Base-by-base conservation (phyloP, 2,329 filamentous ascomycete genomes). In the Colletotrichum sp. region DNA sequence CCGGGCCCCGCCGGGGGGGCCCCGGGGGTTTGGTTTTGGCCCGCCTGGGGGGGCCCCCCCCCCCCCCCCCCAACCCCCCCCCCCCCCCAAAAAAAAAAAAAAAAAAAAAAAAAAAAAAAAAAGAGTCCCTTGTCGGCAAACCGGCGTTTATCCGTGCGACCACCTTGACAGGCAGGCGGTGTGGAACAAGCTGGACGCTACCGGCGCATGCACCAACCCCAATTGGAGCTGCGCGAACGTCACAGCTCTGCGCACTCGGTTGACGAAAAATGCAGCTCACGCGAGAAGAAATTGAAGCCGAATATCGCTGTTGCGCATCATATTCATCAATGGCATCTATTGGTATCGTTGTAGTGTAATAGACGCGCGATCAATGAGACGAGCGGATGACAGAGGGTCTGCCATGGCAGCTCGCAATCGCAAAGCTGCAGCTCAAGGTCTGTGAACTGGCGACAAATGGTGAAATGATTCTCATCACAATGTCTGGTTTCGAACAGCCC, bases 101-200 rank as follows among this genome's bases (percentile, higher is more conserved):
- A n/a, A n/a, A n/a, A n/a, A n/a, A n/a, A n/a, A n/a, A n/a, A n/a
- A n/a, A n/a, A 55, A 28, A 16, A 8, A 24, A 62, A 71, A 75
- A 77, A 78, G 76, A 21, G 43, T 52, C n/a, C 43, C n/a, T 43
- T 52, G 43, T 61, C 62, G 66, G 69, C 67, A 36, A 55, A 61
- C 48, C 56, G 32, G 58, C 36, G 61, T 65, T 77, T 78, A 70
- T 26, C 52, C 70, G 30, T 48, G 16, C 15, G 24, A 18, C 7
- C 7, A 16, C 36, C 36, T 3, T 5, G 21, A 36, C 15, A 36
- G 62, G 73, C 34, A 75, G 64, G 73, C 73, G 70, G 73, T 73
- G 34, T 73, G 48, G 62, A 67, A 48, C 36, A 2, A 55, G 52
- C 8, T 24, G 32, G 48, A 32, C 30, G 65, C 30, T 58, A n/a